These are phyloP conservation scores for Plasmodium relictum DNA, from an alignment of 169 alveolate species.

Conservation along the genomic window DNA sequence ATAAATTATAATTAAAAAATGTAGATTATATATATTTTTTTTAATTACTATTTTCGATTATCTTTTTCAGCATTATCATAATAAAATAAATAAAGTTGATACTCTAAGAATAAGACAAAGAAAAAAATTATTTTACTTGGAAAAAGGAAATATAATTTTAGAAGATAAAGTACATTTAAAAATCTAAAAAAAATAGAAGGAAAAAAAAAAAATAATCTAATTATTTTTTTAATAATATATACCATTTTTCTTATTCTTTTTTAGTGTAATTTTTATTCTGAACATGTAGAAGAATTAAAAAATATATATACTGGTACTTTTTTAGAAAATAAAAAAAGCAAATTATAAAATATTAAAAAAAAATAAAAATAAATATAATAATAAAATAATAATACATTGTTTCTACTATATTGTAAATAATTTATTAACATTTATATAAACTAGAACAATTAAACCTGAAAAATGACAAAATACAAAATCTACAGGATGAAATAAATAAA, in stretches of 20 bases:
- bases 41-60: not conserved
- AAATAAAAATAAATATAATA: not conserved
- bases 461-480: slow-evolving; percentile 37
- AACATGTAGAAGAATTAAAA: slow-evolving; percentile 64
- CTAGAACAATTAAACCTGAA: slow-evolving; percentile 50
- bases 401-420: not conserved
- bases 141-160: slow-evolving; percentile 28
- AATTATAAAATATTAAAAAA: not conserved
- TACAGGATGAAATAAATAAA: slow-evolving; percentile 40
- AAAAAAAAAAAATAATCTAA: too few relatives aligned
- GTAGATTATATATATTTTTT: not conserved
- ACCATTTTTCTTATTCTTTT: not conserved
- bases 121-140: slow-evolving; percentile 35
- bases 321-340: not conserved
- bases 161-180: slow-evolving; percentile 41
- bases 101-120: slow-evolving; percentile 25
- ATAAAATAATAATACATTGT: not conserved
- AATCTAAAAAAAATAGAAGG: too few relatives aligned
- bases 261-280: slow-evolving; percentile 68
- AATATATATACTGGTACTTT: slow-evolving; percentile 65
- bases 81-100: slow-evolving; percentile 29
- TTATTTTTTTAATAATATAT: too few relatives aligned
- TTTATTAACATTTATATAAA: not conserved
- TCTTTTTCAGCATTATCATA: slow-evolving; percentile 32
- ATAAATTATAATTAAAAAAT: not conserved